Conservation (phyloP, 495 filamentous ascomycete species). For the Xylaria scruposa region DNA sequence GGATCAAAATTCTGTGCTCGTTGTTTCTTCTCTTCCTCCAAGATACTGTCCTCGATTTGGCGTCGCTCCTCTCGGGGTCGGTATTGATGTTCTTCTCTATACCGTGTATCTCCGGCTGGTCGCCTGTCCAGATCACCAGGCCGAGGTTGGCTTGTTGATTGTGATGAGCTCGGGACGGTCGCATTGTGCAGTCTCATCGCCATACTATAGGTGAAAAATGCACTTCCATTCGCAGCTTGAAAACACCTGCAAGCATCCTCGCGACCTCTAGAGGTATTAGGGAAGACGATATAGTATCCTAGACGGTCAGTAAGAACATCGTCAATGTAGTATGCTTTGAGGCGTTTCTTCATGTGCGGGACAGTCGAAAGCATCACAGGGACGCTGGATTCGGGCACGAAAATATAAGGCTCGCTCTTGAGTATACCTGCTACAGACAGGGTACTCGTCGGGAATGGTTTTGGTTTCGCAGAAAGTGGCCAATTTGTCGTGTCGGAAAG, state of each 20-base stretch:
- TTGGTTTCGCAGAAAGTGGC: slow-evolving; percentile 45
- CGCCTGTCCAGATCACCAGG: slow-evolving; percentile 35
- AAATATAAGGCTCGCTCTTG: slow-evolving; percentile 88
- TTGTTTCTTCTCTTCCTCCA: slow-evolving; percentile 86
- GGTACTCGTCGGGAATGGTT: slow-evolving; percentile 59
- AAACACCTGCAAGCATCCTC: slow-evolving; percentile 80
- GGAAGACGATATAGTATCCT: slow-evolving; percentile 92
- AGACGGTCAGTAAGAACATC: slow-evolving; percentile 80
- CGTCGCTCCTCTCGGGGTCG: slow-evolving; percentile 59
- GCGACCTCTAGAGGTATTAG: slow-evolving; percentile 74
- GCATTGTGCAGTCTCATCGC: slow-evolving; percentile 78
- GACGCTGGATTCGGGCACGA: slow-evolving; percentile 83
- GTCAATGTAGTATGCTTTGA: slow-evolving; percentile 78
- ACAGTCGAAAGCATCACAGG: slow-evolving; percentile 86
- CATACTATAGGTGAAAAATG: slow-evolving; percentile 92
- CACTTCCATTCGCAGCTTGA: slow-evolving; percentile 70
- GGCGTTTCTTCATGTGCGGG: slow-evolving; percentile 82
- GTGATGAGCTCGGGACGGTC: slow-evolving; percentile 53
- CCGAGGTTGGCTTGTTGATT: slow-evolving; percentile 18
- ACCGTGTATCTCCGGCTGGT: slow-evolving; percentile 47
- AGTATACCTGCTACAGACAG: slow-evolving; percentile 69
- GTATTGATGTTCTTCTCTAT: slow-evolving; percentile 51
- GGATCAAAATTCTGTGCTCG: slow-evolving; percentile 85
- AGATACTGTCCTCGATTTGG: slow-evolving; percentile 72
- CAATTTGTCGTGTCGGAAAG: slow-evolving; percentile 38